Evolutionary conservation across 495 filamentous ascomycete species (phyloP), one percentile per base, ranked within the genome.

Genomic region (Hypoxylon trugodes): DNA sequence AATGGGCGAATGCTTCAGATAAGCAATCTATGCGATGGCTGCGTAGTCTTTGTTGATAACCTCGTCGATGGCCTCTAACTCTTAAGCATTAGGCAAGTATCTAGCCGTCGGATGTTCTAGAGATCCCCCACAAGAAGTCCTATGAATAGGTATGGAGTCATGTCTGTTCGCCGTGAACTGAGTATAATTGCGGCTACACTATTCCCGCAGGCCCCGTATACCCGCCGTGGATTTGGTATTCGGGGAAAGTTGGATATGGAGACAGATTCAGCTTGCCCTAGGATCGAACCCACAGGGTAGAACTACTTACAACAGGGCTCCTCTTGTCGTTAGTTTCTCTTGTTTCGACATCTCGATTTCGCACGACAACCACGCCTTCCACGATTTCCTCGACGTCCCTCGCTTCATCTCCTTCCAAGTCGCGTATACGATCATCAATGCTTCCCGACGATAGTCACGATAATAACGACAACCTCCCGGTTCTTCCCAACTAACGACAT

Each of bases 181-280:
- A 45, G 28, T 30, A 50, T 62, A 54, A 13, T 33, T 45, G 43
- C 51, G 21, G 4, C 35, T 22, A 47, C 46, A 52, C 57, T 38
- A 60, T 45, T 59, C 58, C 54, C 47, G 25, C 33, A 46, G 25
- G 26, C 35, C 58, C 64, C 58, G 54, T 65, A 42, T 51, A 61
- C 57, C 52, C 37, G 30, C 64, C 43, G 35, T 26, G 53, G 48
- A 42, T 53, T 62, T 62, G 64, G 45, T 47, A 54, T 59, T 47
- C 53, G 51, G 51, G 48, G 58, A 58, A 67, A 62, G 64, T 48
- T 52, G 64, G 64, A 67, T 67, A 58, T 62, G 54, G 59, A 50
- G 38, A 35, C 52, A 67, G 52, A 51, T 38, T 35, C 58, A 58
- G 54, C 26, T 59, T 30, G 33, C 16, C 59, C 58, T 42, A 47